A percentile compares a stretch with the other conserved stretches of the same genome.
Evolutionary conservation across 1,139 yeast species (phyloP).

Genomic region (Taiozyma sp.): DNA sequence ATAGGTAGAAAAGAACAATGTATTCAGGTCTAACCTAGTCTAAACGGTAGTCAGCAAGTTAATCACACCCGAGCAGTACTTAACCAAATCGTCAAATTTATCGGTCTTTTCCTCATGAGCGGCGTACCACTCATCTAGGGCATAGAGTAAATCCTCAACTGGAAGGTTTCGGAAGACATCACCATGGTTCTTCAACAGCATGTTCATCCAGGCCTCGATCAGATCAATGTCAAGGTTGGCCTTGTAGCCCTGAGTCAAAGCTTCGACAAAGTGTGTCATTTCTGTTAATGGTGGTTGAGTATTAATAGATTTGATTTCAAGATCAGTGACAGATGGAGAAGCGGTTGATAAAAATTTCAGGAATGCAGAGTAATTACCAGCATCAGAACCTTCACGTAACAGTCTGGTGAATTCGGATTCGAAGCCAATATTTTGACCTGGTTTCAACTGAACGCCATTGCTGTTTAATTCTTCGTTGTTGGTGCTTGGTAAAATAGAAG

Average conservation of each 20-base stretch:
- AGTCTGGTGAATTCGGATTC: slow-evolving; percentile 74
- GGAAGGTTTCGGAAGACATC: slow-evolving; percentile 61
- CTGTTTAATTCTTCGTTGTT: slow-evolving; percentile 19
- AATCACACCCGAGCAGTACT: slow-evolving; percentile 82
- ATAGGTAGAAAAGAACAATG: too few relatives aligned
- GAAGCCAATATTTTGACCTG: slow-evolving; percentile 35
- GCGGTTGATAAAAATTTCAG: slow-evolving; percentile 52
- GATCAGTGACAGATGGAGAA: slow-evolving; percentile 76
- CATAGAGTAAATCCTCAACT: slow-evolving; percentile 34
- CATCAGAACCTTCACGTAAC: slow-evolving; percentile 47
- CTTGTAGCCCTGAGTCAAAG: slow-evolving; percentile 55
- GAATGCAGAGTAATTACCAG: slow-evolving; percentile 43
- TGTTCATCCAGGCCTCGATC: slow-evolving; percentile 65
- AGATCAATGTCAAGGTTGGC: slow-evolving; percentile 59
- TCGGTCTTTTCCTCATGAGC: slow-evolving; percentile 40
- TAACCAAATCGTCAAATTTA: slow-evolving; percentile 62
- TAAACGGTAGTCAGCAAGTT: slow-evolving; percentile 42
- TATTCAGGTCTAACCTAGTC: not conserved
- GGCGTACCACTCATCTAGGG: slow-evolving; percentile 47
- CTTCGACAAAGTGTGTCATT: slow-evolving; percentile 57
- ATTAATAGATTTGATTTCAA: slow-evolving; percentile 80
- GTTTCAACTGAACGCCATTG: slow-evolving; percentile 23
- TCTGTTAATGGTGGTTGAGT: slow-evolving; percentile 54
- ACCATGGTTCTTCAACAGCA: slow-evolving; percentile 75
- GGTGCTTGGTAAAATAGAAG: slow-evolving; percentile 12